Conservation (phyloP, 2,329 filamentous ascomycete species). For the Coniella vitis region DNA sequence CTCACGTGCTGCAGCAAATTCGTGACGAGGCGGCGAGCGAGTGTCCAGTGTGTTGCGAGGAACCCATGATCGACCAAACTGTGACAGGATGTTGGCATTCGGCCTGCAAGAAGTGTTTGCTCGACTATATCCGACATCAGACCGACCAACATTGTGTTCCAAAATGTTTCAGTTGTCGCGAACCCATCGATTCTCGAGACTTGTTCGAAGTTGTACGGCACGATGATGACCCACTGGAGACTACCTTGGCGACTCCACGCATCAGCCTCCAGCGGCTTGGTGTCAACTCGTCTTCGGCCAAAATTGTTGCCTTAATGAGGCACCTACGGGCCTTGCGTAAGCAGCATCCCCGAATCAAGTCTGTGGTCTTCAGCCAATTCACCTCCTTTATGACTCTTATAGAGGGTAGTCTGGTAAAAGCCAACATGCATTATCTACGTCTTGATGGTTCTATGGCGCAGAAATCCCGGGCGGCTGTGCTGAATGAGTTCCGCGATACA, state of each 20-base stretch:
- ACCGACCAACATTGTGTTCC: conserved; percentile 68
- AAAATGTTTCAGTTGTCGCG: conserved; percentile 85
- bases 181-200: conserved; percentile 72
- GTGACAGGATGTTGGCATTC: conserved; percentile 98
- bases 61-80: conserved; percentile 89
- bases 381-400: conserved; percentile 93
- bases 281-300: conserved; percentile 70
- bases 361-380: conserved; percentile 94
- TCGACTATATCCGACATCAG: conserved; percentile 85
- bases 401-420: conserved; percentile 66
- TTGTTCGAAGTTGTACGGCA: conserved; percentile 89
- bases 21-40: conserved; percentile 82
- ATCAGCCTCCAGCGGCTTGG: conserved; percentile 57
- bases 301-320: conserved; percentile 72
- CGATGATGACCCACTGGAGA: conserved; percentile 49
- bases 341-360: conserved; percentile 66
- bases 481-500: conserved; percentile 61
- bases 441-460: conserved; percentile 89
- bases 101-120: conserved; percentile 87
- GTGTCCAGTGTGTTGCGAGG: conserved; percentile 91
- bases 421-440: conserved; percentile 72
- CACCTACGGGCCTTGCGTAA: conserved; percentile 65
- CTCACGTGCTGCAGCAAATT: conserved; percentile 84
- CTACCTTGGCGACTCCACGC: conserved; percentile 35
- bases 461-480: conserved; percentile 71